These are phyloP conservation scores for Quambalaria eucalypti DNA, from an alignment of 1,284 basidiomycete species.

Conservation along the genomic window DNA sequence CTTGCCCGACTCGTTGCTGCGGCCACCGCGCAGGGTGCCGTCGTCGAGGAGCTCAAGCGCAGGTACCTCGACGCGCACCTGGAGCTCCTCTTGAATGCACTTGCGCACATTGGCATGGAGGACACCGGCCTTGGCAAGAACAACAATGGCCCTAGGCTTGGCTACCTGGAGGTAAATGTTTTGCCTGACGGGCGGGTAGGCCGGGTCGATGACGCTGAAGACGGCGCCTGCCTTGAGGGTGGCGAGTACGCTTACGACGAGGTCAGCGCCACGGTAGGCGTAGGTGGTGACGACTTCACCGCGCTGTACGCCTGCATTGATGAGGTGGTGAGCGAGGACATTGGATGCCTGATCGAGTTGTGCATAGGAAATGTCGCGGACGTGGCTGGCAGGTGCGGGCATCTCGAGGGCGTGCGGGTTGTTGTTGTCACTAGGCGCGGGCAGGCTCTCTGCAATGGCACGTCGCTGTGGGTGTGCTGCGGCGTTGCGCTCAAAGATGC, in stretches of 20 bases:
- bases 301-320: slow-evolving; percentile 73
- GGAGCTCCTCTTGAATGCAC: slow-evolving; percentile 69
- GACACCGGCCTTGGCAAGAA: slow-evolving; percentile 80
- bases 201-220: slow-evolving; percentile 97
- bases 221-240: slow-evolving; percentile 93
- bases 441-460: slow-evolving; percentile 54
- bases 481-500: slow-evolving; percentile 50
- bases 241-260: slow-evolving; percentile 94
- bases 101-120: slow-evolving; percentile 75
- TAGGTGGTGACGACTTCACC: slow-evolving; percentile 99
- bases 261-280: slow-evolving; percentile 88
- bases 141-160: slow-evolving; percentile 80
- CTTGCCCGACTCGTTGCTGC: slow-evolving; percentile 15
- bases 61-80: slow-evolving; percentile 83
- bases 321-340: slow-evolving; percentile 79
- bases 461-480: slow-evolving; percentile 33
- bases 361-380: slow-evolving; percentile 63
- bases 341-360: slow-evolving; percentile 79
- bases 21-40: slow-evolving; percentile 59
- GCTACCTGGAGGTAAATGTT: slow-evolving; percentile 93
- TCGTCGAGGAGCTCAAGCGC: slow-evolving; percentile 67
- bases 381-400: slow-evolving; percentile 53
- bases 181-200: slow-evolving; percentile 88
- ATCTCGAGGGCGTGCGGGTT: slow-evolving; percentile 78
- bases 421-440: slow-evolving; percentile 44